Evolutionary conservation across 805 yeast species (phyloP), one percentile per base, ranked within the genome.

Genomic region (Saccharomycopsis fodiens): DNA sequence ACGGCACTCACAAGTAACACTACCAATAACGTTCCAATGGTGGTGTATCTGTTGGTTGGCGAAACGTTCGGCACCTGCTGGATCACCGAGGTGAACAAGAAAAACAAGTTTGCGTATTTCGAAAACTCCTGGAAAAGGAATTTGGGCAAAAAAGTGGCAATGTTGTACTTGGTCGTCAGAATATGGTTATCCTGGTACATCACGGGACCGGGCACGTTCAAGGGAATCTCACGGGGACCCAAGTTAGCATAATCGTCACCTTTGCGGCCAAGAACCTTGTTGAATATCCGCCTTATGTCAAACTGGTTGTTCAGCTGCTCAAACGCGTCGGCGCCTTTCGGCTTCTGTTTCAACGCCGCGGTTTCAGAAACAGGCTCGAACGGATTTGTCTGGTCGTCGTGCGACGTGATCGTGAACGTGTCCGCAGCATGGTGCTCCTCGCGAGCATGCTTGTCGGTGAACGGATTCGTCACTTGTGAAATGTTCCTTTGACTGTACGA

Each of bases 41-140:
- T 93, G 3, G 99, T 93, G 59, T 79, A 93, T 63, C 97, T 68
- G 65, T 93, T 93, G 0, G 97, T 93, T 10, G 99, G 99, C 1
- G 96, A 79, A 3, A 93, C 97, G 52, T 82, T 76, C 3, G 99
- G 99, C 10, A 93, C 97, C 62, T 93, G 99, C 67, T 93, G 99
- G 55, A 93, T 91, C 32, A 77, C 72, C 1, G 97, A 84, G 0
- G 99, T 93, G 67, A 86, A 85, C 43, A 93, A 67, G 62, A 93
- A 93, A 66, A 93, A 93, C 62, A 93, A 68, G 60, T 93, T 93
- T 8, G 99, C 97, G 61, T 93, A 94, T 64, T 91, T 93, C 51
- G 96, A 85, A 64, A 93, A 94, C 64, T 93, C 98, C 67, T 93
- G 98, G 57, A 88, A 87, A 52, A 93, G 65, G 59, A 93, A 93